Conservation (phyloP, 257 asterid species). For the Haberlea rhodopensis region DNA sequence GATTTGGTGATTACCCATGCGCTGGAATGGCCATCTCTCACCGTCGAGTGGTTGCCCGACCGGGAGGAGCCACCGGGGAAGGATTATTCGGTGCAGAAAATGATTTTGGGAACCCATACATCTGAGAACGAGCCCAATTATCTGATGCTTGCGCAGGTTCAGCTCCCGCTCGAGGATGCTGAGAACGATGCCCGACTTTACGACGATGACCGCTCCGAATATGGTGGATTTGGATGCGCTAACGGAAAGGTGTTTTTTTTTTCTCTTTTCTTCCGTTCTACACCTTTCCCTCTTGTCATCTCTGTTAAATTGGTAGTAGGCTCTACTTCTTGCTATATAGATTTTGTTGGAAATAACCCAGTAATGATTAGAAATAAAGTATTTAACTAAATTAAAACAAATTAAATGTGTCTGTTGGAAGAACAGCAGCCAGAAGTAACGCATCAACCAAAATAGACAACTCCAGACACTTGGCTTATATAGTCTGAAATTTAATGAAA, state of each 20-base stretch:
- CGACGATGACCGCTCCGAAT: conserved; percentile 75
- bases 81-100: conserved; percentile 86
- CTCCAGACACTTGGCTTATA: too few species aligned
- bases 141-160: conserved; percentile 86
- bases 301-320: background rate
- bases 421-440: too few species aligned
- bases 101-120: conserved; percentile 89
- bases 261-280: background rate
- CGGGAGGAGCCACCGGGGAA: conserved; percentile 84
- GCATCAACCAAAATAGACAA: too few species aligned
- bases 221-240: conserved; percentile 84
- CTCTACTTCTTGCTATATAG: background rate
- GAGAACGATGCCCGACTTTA: conserved; percentile 74
- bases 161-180: conserved; percentile 77
- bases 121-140: conserved; percentile 91
- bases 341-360: background rate
- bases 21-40: conserved; percentile 91
- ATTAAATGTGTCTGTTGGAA: background rate
- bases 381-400: too few species aligned
- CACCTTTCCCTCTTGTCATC: too few species aligned
- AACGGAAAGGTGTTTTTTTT: conserved; percentile 64
- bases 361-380: background rate
- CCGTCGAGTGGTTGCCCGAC: conserved; percentile 93
- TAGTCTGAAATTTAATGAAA: background rate
- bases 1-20: conserved; percentile 87